These are phyloP conservation scores for Arachnopeziza araneosa DNA, from an alignment of 2,329 filamentous ascomycete genomes.

Conservation along the genomic window DNA sequence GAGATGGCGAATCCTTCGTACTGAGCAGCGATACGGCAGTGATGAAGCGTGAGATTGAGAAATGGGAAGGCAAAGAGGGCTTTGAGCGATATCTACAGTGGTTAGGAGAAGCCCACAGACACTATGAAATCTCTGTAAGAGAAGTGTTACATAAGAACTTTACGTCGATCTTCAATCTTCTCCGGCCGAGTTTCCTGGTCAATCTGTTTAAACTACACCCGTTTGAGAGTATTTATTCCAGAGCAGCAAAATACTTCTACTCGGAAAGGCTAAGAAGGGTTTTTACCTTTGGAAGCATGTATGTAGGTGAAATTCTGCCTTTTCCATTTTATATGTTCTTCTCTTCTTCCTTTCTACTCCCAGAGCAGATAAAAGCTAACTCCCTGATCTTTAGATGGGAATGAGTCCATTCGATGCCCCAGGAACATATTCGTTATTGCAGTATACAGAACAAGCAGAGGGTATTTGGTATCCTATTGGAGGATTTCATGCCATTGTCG, in stretches of 20 bases:
- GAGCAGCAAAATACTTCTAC: slow-evolving; percentile 63
- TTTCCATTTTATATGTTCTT: too few species aligned
- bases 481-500: slow-evolving; percentile 62
- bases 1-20: slow-evolving; percentile 58
- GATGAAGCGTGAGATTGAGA: slow-evolving; percentile 68
- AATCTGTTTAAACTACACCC: slow-evolving; percentile 60
- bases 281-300: slow-evolving; percentile 77
- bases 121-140: slow-evolving; percentile 62
- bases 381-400: too few species aligned
- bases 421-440: slow-evolving; percentile 66
- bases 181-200: slow-evolving; percentile 51
- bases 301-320: too few species aligned
- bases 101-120: slow-evolving; percentile 59
- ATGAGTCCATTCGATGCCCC: slow-evolving; percentile 75
- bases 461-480: slow-evolving; percentile 72
- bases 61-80: slow-evolving; percentile 66
- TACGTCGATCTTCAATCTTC: slow-evolving; percentile 50
- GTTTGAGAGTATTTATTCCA: slow-evolving; percentile 63
- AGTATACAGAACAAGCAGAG: slow-evolving; percentile 71
- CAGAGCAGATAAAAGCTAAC: too few species aligned
- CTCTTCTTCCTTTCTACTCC: too few species aligned
- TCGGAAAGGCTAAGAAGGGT: slow-evolving; percentile 63
- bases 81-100: slow-evolving; percentile 65
- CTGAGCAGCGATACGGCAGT: slow-evolving; percentile 61
- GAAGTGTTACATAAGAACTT: slow-evolving; percentile 67